These are phyloP conservation scores for Cunninghamia lanceolata DNA, from an alignment of 75 land plant genomes.

Conservation along the genomic window DNA sequence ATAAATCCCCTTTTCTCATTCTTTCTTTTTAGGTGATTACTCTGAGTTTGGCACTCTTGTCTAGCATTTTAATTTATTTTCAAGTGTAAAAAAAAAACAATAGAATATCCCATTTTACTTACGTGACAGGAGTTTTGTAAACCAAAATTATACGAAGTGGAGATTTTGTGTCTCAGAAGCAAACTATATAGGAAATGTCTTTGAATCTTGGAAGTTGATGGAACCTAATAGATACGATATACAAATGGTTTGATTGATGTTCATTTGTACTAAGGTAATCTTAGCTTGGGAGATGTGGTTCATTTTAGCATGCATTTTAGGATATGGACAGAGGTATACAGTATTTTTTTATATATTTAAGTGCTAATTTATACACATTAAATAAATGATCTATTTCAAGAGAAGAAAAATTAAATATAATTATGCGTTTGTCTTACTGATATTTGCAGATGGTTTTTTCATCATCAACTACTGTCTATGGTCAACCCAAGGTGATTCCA, in stretches of 20 bases:
- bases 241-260: neutral
- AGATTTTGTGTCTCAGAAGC: neutral
- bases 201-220: neutral
- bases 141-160: neutral
- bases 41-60: neutral
- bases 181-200: neutral
- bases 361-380: neutral
- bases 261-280: neutral
- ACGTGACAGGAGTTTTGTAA: neutral
- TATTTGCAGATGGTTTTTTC: conserved; percentile 72
- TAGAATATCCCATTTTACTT: no score
- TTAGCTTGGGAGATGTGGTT: neutral
- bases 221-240: no score
- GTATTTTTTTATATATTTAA: neutral
- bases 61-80: neutral
- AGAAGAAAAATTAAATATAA: neutral
- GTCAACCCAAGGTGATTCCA: conserved; percentile 79
- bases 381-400: neutral
- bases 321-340: neutral
- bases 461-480: conserved; percentile 92
- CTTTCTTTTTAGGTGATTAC: neutral
- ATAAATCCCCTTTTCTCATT: neutral
- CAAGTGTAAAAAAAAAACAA: neutral
- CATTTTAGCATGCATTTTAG: neutral
- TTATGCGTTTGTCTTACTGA: neutral